Conservation (phyloP, 192 early-diverging fungal genomes). For the Spizellomyces sp. region DNA sequence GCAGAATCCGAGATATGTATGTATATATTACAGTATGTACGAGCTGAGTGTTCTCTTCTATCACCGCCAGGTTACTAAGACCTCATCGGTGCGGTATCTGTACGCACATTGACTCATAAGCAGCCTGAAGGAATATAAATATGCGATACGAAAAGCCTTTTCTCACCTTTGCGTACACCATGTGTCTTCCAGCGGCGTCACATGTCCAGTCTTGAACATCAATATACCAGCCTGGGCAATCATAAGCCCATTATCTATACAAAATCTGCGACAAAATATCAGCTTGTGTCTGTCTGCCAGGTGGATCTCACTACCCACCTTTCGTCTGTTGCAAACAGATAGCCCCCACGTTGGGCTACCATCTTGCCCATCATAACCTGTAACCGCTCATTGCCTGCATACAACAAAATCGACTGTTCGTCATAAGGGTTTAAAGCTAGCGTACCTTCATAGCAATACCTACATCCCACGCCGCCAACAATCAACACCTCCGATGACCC, state of each 20-base stretch:
- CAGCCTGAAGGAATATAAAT: too few relatives aligned
- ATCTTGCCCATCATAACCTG: conserved; percentile 99
- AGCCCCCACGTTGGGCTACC: conserved; percentile 83
- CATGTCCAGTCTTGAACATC: conserved; percentile 77
- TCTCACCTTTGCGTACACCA: conserved; percentile 85
- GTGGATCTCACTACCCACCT: conserved; percentile 50
- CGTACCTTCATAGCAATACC: conserved; percentile 4
- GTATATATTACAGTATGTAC: too few relatives aligned
- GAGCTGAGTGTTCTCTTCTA: too few relatives aligned
- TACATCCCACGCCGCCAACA: conserved; percentile 96
- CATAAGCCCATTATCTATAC: conserved; percentile 99
- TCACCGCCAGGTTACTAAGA: too few relatives aligned
- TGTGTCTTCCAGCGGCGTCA: conserved; percentile 82
- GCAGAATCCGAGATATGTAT: too few relatives aligned
- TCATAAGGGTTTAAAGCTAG: not conserved
- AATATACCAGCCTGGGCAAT: conserved; percentile 96
- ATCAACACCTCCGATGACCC: conserved; percentile 87
- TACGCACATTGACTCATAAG: too few relatives aligned
- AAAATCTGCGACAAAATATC: conserved; percentile 61
- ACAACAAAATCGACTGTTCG: not conserved
- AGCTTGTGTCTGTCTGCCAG: not conserved
- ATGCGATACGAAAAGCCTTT: too few relatives aligned
- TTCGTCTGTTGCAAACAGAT: conserved; percentile 96
- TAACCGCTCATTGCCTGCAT: conserved; percentile 76
- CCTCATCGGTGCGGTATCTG: too few relatives aligned